phyloP scores from a whole-genome alignment of 176 grass and related monocot genomes.

The Thalia dealbata region DNA sequence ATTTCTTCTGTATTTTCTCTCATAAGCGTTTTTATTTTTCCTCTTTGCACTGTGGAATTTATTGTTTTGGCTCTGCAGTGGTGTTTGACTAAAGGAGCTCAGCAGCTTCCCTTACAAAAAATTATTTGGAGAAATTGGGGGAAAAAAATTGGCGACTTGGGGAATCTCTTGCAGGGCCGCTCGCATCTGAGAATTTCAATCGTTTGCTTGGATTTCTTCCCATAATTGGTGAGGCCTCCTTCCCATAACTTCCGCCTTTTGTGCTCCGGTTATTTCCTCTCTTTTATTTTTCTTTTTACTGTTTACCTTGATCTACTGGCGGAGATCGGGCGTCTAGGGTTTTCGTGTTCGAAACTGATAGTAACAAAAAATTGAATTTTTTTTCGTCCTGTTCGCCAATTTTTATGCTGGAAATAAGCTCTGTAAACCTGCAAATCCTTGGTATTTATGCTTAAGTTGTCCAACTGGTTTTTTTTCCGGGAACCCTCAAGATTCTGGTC shows the following conservation, averaged over 20 bases:
- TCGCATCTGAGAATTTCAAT: background rate
- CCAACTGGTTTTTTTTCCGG: background rate
- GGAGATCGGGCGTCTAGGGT: conserved; percentile 11
- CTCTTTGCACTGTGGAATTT: background rate
- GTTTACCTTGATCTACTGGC: too few species aligned
- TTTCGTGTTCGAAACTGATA: background rate
- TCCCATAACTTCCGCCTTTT: background rate
- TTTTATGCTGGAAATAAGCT: background rate
- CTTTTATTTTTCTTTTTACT: background rate
- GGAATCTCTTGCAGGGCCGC: background rate
- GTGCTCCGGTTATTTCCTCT: background rate
- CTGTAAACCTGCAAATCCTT: background rate
- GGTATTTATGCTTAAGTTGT: background rate
- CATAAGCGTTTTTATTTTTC: background rate
- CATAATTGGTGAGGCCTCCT: conserved; percentile 16
- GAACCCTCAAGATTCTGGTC: background rate
- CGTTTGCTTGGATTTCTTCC: background rate
- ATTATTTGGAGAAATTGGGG: background rate
- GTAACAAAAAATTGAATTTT: background rate
- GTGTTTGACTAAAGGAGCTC: conserved; percentile 1
- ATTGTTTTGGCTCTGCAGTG: background rate
- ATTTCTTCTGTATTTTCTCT: background rate
- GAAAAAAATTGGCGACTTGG: background rate
- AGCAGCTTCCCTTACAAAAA: background rate
- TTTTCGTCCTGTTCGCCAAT: background rate